A percentile compares a stretch with the other conserved stretches of the same genome.
Conservation (phyloP, 2,329 filamentous ascomycete genomes). For the Colletotrichum tabaci region DNA sequence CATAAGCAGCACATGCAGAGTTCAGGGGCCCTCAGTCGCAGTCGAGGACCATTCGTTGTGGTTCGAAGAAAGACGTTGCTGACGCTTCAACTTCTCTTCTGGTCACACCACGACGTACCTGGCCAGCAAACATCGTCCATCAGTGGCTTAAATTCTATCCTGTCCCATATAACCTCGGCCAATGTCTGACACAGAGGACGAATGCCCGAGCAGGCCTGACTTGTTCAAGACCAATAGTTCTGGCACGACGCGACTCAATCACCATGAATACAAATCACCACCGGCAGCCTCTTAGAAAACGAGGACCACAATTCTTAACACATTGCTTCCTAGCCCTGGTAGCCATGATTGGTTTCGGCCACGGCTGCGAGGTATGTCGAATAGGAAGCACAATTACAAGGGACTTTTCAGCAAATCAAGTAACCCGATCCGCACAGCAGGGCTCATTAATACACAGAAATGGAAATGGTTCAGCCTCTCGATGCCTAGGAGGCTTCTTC, state of each 20-base stretch:
- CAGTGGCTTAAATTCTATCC: not conserved
- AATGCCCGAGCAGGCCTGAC: not conserved
- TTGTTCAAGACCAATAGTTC: not conserved
- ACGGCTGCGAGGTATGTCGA: not conserved
- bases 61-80: not conserved
- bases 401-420: not conserved
- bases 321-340: not conserved
- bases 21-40: constrained; percentile 13
- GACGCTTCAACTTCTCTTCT: not conserved
- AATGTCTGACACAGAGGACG: not conserved
- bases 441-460: not conserved
- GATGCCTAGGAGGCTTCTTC: not conserved
- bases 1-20: constrained; percentile 15
- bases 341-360: not conserved
- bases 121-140: not conserved
- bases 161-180: not conserved
- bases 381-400: not conserved
- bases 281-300: not conserved
- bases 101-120: not conserved
- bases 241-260: not conserved
- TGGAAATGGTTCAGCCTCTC: not conserved
- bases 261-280: not conserved
- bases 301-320: not conserved
- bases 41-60: no score
- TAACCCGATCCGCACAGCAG: not conserved